phyloP scores from a whole-genome alignment of 2,329 filamentous ascomycete genomes.

The Colletotrichum somersetense region DNA sequence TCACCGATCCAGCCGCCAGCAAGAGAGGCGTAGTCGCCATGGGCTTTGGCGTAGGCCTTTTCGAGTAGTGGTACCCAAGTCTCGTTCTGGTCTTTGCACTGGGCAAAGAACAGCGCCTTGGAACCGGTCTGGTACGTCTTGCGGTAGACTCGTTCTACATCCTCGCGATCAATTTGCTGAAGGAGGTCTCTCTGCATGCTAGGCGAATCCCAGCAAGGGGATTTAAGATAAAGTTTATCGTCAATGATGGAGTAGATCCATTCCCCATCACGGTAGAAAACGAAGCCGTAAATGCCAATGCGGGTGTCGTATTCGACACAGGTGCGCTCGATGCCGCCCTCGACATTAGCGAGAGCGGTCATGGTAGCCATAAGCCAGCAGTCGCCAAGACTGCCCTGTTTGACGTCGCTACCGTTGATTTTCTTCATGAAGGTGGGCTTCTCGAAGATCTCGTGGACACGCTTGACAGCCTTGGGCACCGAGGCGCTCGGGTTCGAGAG shows the following conservation, averaged over 20 bases:
- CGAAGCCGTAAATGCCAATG: slow-evolving; percentile 90
- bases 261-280: slow-evolving; percentile 89
- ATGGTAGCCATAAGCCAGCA: slow-evolving; percentile 87
- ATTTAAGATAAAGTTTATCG: slow-evolving; percentile 88
- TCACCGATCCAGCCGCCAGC: slow-evolving; percentile 78
- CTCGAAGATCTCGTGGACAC: slow-evolving; percentile 80
- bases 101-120: slow-evolving; percentile 82
- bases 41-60: slow-evolving; percentile 87
- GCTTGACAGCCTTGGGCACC: slow-evolving; percentile 80
- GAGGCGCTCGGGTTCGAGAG: slow-evolving; percentile 60
- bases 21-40: slow-evolving; percentile 81
- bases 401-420: slow-evolving; percentile 78
- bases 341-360: slow-evolving; percentile 80
- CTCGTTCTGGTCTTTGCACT: slow-evolving; percentile 81
- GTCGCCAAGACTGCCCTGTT: slow-evolving; percentile 82
- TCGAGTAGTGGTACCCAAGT: slow-evolving; percentile 86
- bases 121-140: slow-evolving; percentile 81
- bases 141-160: slow-evolving; percentile 78
- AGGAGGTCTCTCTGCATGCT: slow-evolving; percentile 80
- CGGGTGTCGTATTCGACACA: slow-evolving; percentile 81
- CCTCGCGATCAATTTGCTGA: slow-evolving; percentile 80
- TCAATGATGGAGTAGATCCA: slow-evolving; percentile 95
- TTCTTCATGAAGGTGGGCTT: slow-evolving; percentile 76
- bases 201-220: slow-evolving; percentile 84
- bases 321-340: slow-evolving; percentile 76